Evolutionary conservation across 2,329 filamentous ascomycete genomes (phyloP).

Genomic region (Thyridium curvatum): DNA sequence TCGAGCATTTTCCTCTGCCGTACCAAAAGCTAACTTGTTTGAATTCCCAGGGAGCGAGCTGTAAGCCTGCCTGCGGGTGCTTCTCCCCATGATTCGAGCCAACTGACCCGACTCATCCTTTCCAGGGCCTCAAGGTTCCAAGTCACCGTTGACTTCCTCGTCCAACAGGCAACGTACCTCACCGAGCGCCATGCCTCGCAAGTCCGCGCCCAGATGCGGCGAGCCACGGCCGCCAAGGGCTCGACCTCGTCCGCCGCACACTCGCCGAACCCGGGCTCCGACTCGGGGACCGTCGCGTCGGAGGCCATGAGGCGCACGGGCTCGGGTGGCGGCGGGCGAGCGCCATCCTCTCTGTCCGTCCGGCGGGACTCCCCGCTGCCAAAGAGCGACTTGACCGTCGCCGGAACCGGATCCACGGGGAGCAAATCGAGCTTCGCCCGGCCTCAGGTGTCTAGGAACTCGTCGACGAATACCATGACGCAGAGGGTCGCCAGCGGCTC

Average conservation of each 20-base stretch:
- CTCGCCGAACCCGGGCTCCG: conserved; percentile 49
- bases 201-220: conserved; percentile 84
- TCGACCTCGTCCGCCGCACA: conserved; percentile 47
- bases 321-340: conserved; percentile 35
- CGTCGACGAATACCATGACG: conserved; percentile 37
- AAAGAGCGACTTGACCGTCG: conserved; percentile 36
- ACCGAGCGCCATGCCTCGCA: conserved; percentile 88
- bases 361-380: conserved; percentile 50
- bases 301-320: conserved; percentile 46
- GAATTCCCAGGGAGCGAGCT: conserved; percentile 65
- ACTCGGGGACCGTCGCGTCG: conserved; percentile 23
- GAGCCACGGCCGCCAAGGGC: conserved; percentile 51
- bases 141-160: conserved; percentile 79
- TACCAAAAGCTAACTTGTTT: not conserved
- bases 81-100: not conserved
- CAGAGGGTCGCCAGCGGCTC: conserved; percentile 24
- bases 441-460: conserved; percentile 39
- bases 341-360: conserved; percentile 49
- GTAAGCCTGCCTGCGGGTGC: too few species aligned
- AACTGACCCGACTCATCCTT: conserved; percentile 14
- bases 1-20: too few species aligned
- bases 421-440: conserved; percentile 26
- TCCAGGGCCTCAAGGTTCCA: conserved; percentile 67
- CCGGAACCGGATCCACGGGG: conserved; percentile 34
- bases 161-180: conserved; percentile 90